Percentiles rank a stretch among this genome's conserved stretches.
Conservation (phyloP, 148 eudicot species). For the Simmondsia chinensis region DNA sequence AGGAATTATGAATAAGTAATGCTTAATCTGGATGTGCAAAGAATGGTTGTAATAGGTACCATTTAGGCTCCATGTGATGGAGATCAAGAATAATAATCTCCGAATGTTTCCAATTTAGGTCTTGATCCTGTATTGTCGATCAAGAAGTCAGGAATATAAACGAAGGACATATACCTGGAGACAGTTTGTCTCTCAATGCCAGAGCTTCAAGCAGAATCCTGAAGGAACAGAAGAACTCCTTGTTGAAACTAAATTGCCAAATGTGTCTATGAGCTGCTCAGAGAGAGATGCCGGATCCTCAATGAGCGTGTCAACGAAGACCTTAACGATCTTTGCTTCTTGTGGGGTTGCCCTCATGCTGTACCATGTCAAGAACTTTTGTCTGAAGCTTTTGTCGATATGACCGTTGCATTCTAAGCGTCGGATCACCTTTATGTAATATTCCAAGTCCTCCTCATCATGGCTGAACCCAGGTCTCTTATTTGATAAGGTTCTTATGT, state of each 20-base stretch:
- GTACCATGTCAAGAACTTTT: slow-evolving; percentile 80
- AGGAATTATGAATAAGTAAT: too few relatives aligned
- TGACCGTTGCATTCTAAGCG: slow-evolving; percentile 71
- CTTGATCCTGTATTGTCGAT: too few relatives aligned
- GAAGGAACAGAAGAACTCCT: slow-evolving; percentile 38
- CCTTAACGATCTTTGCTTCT: slow-evolving; percentile 67
- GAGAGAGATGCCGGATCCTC: slow-evolving; percentile 70
- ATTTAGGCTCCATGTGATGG: too few relatives aligned
- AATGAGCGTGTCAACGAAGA: slow-evolving; percentile 48
- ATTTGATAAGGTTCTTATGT: slow-evolving; percentile 35
- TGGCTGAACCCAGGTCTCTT: slow-evolving; percentile 25
- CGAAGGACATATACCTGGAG: too few relatives aligned
- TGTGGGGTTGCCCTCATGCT: slow-evolving; percentile 69
- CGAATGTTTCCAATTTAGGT: too few relatives aligned
- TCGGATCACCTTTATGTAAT: slow-evolving; percentile 60
- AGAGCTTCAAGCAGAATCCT: slow-evolving; percentile 76
- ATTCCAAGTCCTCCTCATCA: slow-evolving; percentile 44
- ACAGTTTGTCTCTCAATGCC: too few relatives aligned
- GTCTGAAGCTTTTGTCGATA: slow-evolving; percentile 59
- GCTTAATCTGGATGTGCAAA: too few relatives aligned
- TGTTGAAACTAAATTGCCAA: slow-evolving; percentile 50
- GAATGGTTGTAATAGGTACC: too few relatives aligned
- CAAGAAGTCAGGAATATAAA: too few relatives aligned
- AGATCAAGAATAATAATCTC: too few relatives aligned
- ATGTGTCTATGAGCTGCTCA: slow-evolving; percentile 75